A percentile compares a stretch with the other conserved stretches of the same genome.
Evolutionary conservation across 2,329 filamentous ascomycete species (phyloP).

Genomic region (Arthrobotrys megalospora): DNA sequence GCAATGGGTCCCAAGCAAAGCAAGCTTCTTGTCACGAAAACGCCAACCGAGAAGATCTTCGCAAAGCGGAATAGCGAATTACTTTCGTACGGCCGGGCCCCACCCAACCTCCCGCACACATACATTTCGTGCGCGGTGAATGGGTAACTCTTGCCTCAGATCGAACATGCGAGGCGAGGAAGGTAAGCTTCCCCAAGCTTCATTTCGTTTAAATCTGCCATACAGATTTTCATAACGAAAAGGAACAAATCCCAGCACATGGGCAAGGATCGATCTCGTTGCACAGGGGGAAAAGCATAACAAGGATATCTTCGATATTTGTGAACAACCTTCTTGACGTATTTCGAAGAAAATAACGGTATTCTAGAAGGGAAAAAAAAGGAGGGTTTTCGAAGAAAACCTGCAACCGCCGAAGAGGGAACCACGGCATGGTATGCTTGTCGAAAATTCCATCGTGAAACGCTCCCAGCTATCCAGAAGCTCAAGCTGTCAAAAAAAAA

Average conservation of each 20-base stretch:
- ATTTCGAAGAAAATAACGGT: background rate
- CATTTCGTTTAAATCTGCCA: conserved; percentile 37
- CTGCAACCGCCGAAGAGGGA: background rate
- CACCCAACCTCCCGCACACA: conserved; percentile 16
- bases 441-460: background rate
- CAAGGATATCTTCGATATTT: background rate
- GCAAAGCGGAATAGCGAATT: conserved; percentile 40
- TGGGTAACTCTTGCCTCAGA: background rate
- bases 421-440: background rate
- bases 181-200: conserved; percentile 34
- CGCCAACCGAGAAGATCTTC: conserved; percentile 42
- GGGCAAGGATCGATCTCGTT: background rate
- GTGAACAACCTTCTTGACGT: background rate
- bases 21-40: conserved; percentile 26
- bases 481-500: conserved; percentile 3
- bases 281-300: background rate
- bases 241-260: background rate
- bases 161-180: conserved; percentile 15
- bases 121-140: background rate
- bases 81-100: background rate
- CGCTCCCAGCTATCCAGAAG: background rate
- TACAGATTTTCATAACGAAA: conserved; percentile 5
- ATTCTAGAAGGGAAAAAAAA: background rate
- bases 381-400: background rate
- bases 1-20: background rate